Evolutionary conservation across 192 early-diverging fungal genomes (phyloP).

Genomic region (Backusella westeae): DNA sequence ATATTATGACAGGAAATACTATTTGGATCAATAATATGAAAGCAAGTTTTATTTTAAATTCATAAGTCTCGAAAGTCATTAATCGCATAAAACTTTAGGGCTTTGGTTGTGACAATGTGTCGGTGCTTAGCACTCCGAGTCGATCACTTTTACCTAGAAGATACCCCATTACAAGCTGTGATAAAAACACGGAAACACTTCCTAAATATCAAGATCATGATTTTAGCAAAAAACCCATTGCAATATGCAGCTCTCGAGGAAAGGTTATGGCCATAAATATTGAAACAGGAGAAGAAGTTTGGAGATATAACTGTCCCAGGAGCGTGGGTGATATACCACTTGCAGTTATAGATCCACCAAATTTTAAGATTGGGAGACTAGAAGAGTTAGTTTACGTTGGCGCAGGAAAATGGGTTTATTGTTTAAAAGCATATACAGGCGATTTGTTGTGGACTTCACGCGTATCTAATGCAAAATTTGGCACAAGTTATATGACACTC

Average conservation of each 20-base stretch:
- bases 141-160: background rate
- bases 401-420: slow-evolving; percentile 15
- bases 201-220: background rate
- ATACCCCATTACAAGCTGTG: background rate
- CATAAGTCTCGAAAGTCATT: background rate
- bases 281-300: slow-evolving; percentile 8
- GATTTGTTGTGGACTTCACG: slow-evolving; percentile 3
- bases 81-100: slow-evolving; percentile 10
- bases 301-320: slow-evolving; percentile 22
- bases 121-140: slow-evolving; percentile 12
- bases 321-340: slow-evolving; percentile 15
- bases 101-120: slow-evolving; percentile 20
- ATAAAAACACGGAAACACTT: background rate
- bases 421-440: slow-evolving; percentile 10
- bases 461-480: slow-evolving; percentile 7
- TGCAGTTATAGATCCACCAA: slow-evolving; percentile 6
- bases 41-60: background rate
- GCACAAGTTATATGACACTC: slow-evolving; percentile 5
- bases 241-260: slow-evolving; percentile 18
- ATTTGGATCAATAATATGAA: slow-evolving; percentile 28
- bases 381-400: slow-evolving; percentile 14
- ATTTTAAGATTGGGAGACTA: background rate
- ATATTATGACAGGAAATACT: slow-evolving; percentile 15
- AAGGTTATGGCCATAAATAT: slow-evolving; percentile 18
- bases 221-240: background rate